These are phyloP conservation scores for Sugiyamaella lignohabitans DNA, from an alignment of 805 yeast species.

Conservation along the genomic window DNA sequence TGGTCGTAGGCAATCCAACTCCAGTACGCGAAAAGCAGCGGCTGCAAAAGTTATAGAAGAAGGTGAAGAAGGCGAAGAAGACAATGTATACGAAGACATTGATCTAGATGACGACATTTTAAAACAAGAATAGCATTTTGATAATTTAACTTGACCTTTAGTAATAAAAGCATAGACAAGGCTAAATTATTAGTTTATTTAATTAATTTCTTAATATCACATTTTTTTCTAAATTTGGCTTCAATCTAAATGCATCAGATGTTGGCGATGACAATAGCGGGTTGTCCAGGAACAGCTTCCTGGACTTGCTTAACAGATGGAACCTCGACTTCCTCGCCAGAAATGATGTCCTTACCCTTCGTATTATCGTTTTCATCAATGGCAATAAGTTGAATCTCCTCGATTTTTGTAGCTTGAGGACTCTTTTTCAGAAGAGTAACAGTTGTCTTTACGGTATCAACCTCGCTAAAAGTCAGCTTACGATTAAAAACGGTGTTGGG, in stretches of 20 bases:
- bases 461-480: slow-evolving; percentile 76
- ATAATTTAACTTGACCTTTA: too few relatives aligned
- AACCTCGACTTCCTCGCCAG: slow-evolving; percentile 66
- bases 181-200: not conserved
- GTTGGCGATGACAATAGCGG: slow-evolving; percentile 76
- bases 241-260: slow-evolving; percentile 27
- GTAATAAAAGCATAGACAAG: not conserved
- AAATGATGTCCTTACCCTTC: slow-evolving; percentile 55
- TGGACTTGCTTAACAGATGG: slow-evolving; percentile 62
- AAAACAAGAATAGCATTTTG: not conserved
- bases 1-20: not conserved
- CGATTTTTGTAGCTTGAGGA: slow-evolving; percentile 52
- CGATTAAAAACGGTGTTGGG: slow-evolving; percentile 83
- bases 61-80: slow-evolving; percentile 17
- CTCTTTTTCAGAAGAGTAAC: slow-evolving; percentile 53
- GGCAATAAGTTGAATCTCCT: slow-evolving; percentile 52
- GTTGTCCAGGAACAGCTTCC: slow-evolving; percentile 85
- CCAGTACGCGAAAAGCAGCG: not conserved
- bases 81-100: slow-evolving; percentile 9
- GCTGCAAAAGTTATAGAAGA: slow-evolving; percentile 9
- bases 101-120: not conserved
- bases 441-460: slow-evolving; percentile 52
- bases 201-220: not conserved
- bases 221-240: not conserved
- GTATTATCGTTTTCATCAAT: slow-evolving; percentile 55